Evolutionary conservation across 148 eudicot genomes (phyloP).

Genomic region (Rhododendron simsii): DNA sequence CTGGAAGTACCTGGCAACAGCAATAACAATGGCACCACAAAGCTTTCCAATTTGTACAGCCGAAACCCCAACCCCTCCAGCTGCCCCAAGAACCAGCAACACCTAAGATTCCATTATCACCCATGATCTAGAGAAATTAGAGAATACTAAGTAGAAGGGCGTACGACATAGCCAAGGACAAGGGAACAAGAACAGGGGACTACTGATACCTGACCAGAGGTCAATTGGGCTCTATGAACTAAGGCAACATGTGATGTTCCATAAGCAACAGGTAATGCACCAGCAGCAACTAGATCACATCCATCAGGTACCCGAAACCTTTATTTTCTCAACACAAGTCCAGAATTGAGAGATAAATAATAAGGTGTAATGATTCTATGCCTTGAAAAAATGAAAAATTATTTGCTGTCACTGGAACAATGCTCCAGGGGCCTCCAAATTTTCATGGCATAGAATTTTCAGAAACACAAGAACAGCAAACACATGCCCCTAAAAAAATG

Average conservation of each 20-base stretch:
- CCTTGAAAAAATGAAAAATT: not conserved
- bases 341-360: not conserved
- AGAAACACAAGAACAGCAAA: not conserved
- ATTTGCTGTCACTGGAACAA: no score
- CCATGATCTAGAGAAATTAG: not conserved
- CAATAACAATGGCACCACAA: slow-evolving; percentile 84
- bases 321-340: slow-evolving; percentile 15
- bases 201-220: slow-evolving; percentile 62
- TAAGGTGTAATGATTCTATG: not conserved
- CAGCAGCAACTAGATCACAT: slow-evolving; percentile 86
- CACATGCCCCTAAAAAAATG: not conserved
- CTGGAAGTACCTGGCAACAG: slow-evolving; percentile 73
- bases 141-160: not conserved
- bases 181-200: not conserved
- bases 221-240: slow-evolving; percentile 85
- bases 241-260: slow-evolving; percentile 95
- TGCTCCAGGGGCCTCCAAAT: no score
- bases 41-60: slow-evolving; percentile 96
- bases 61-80: slow-evolving; percentile 96
- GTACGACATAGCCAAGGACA: not conserved
- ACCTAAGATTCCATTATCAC: slow-evolving; percentile 37
- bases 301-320: slow-evolving; percentile 85
- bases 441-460: not conserved
- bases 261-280: slow-evolving; percentile 89
- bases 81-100: slow-evolving; percentile 94